Evolutionary conservation across 495 filamentous ascomycete genomes (phyloP), one percentile per base, ranked within the genome.

Genomic region (Talaromyces trachyspermus): DNA sequence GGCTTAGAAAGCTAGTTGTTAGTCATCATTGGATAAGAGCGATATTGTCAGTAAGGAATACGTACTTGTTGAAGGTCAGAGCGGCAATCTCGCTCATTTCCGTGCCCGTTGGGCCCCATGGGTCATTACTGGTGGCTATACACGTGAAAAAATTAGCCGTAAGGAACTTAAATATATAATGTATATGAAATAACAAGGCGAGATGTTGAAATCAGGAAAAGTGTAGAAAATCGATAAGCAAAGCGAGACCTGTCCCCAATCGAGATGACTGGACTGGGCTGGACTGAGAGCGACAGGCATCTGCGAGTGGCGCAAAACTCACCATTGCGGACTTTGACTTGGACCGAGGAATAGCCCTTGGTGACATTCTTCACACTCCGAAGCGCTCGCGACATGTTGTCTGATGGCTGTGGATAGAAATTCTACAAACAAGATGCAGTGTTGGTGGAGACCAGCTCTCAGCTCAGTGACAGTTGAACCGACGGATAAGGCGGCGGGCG

Each of bases 321-420:
- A 95, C 91, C 91, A 91, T 97, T 95, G 72, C 94, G 88, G 65
- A 99, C 94, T 74, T 96, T 99, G 59, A 97, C 88, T 76, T 99
- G 90, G 60, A 94, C 88, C 52, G 77, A 81, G 19, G 94, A 96
- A 66, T 99, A 99, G 58, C 94, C 94, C 72, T 97, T 97, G 58
- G 94, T 97, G 69, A 99, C 92, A 75, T 99, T 99, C 76, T 95
- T 97, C 54, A 99, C 92, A 61, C 89, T 95, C 64, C 92, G 83
- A 55, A 99, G 87, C 58, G 97, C 91, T 66, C 92, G 92, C 43
- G 92, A 96, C 92, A 97, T 99, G 56, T 48, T 71, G 71, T 42
- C 53, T 54, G 54, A 56, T 10, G 35, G 29, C 22, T 24, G 10
- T 35, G 30, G 15, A 3, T 10, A 0, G 19, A 14, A n/a, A n/a